Conservation (phyloP, 2,329 filamentous ascomycete genomes). For the Fusarium luffae region DNA sequence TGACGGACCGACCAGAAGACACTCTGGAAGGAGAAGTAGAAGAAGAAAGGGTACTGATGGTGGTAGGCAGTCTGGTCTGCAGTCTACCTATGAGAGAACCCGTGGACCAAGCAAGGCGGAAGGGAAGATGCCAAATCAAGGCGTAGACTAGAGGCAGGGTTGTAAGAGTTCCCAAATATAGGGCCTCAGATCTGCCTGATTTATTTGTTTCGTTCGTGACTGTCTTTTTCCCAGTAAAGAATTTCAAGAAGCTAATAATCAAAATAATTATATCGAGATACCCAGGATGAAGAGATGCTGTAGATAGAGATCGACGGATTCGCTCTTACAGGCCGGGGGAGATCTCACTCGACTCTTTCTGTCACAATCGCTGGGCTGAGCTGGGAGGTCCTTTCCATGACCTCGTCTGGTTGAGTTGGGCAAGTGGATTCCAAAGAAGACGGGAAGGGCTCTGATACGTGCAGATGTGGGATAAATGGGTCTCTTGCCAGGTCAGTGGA, state of each 20-base stretch:
- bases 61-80: slow-evolving; percentile 18
- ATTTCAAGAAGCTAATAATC: background rate
- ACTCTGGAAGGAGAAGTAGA: slow-evolving; percentile 9
- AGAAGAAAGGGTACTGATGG: slow-evolving; percentile 22
- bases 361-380: slow-evolving; percentile 16
- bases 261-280: slow-evolving; percentile 2
- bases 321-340: slow-evolving; percentile 36
- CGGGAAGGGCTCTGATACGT: slow-evolving; percentile 22
- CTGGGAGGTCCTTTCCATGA: slow-evolving; percentile 20
- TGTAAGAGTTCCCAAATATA: slow-evolving; percentile 17
- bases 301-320: slow-evolving; percentile 33
- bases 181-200: slow-evolving; percentile 20
- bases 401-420: slow-evolving; percentile 22
- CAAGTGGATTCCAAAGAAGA: slow-evolving; percentile 17
- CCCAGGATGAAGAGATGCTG: background rate
- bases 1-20: slow-evolving; percentile 11
- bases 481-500: slow-evolving; percentile 3
- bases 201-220: slow-evolving; percentile 9
- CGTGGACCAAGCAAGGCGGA: slow-evolving; percentile 32
- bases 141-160: slow-evolving; percentile 7
- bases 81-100: slow-evolving; percentile 30
- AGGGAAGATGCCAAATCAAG: slow-evolving; percentile 16
- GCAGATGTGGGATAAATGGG: background rate
- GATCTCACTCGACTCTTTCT: slow-evolving; percentile 31
- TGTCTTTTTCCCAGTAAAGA: slow-evolving; percentile 7